Evolutionary conservation across 208 protist genomes (phyloP).

Genomic region (Leptomonas pyrrhocoris): DNA sequence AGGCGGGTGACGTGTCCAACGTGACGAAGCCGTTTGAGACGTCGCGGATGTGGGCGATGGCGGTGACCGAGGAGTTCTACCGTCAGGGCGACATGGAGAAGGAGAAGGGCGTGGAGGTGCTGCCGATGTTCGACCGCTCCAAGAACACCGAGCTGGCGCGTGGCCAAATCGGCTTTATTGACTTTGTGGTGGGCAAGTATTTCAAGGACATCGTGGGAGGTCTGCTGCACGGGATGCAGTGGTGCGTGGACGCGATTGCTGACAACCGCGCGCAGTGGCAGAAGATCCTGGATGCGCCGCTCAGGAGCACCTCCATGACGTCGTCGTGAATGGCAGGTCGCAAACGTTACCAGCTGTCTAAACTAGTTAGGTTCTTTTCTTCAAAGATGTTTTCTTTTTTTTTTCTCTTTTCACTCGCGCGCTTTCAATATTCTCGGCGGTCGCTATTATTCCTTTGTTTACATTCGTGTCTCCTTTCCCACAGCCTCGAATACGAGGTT

Average conservation of each 20-base stretch:
- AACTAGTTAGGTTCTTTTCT: no score
- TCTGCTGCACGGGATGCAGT: constrained; percentile 73
- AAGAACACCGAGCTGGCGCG: constrained; percentile 85
- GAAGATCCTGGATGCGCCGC: constrained; percentile 57
- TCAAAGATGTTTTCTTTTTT: no score
- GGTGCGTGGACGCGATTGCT: constrained; percentile 71
- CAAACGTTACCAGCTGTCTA: no score
- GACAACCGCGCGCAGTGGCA: constrained; percentile 75
- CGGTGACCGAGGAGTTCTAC: constrained; percentile 91
- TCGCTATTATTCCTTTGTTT: no score
- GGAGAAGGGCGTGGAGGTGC: constrained; percentile 79
- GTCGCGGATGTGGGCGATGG: constrained; percentile 80
- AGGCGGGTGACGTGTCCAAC: constrained; percentile 85
- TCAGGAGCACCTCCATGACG: background rate
- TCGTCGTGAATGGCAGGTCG: no score
- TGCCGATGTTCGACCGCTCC: constrained; percentile 87
- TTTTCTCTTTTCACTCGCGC: no score
- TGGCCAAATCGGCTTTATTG: constrained; percentile 88
- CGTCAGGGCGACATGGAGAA: constrained; percentile 88
- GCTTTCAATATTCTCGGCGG: no score
- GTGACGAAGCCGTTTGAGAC: constrained; percentile 87
- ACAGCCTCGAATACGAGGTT: no score
- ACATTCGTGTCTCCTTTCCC: no score
- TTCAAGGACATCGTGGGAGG: constrained; percentile 68
- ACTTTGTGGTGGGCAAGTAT: constrained; percentile 82